Conservation (phyloP, 2,329 filamentous ascomycete species). For the Orbilia blumenaviensis region DNA sequence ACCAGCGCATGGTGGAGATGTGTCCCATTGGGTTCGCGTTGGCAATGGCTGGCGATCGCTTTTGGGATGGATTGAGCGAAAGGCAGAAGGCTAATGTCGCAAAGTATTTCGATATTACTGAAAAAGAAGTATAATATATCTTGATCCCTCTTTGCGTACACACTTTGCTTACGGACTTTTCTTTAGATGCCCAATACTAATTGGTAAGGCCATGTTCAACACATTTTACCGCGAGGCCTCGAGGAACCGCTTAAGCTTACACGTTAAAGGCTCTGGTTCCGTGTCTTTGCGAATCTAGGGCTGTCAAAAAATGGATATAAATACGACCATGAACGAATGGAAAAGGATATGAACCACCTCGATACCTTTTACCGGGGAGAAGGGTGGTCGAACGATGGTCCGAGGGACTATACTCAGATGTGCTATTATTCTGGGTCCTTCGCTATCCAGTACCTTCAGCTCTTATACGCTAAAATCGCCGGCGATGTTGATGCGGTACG, state of each 20-base stretch:
- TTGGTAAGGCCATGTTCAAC: conserved; percentile 61
- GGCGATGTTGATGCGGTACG: conserved; percentile 72
- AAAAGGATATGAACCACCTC: conserved; percentile 78
- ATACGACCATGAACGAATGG: conserved; percentile 74
- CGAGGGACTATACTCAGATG: conserved; percentile 81
- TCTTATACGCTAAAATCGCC: conserved; percentile 78
- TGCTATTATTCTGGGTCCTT: conserved; percentile 86
- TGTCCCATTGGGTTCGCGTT: conserved; percentile 79
- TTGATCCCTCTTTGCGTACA: too few species aligned
- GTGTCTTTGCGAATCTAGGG: conserved; percentile 82
- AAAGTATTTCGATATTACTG: conserved; percentile 79
- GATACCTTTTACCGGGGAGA: conserved; percentile 83
- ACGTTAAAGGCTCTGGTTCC: conserved; percentile 76
- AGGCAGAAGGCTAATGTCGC: conserved; percentile 73
- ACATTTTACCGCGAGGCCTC: neutral
- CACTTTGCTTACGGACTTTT: too few species aligned
- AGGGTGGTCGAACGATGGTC: conserved; percentile 84
- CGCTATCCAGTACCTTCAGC: conserved; percentile 81
- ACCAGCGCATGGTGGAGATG: conserved; percentile 87
- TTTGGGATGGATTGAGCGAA: conserved; percentile 73
- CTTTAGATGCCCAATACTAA: conserved; percentile 72
- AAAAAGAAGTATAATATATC: conserved; percentile 69
- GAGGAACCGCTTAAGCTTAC: neutral
- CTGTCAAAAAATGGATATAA: conserved; percentile 77
- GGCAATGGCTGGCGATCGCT: conserved; percentile 71